phyloP scores from a whole-genome alignment of 164 flowering plant genomes.

The Dillenia suffruticosa region DNA sequence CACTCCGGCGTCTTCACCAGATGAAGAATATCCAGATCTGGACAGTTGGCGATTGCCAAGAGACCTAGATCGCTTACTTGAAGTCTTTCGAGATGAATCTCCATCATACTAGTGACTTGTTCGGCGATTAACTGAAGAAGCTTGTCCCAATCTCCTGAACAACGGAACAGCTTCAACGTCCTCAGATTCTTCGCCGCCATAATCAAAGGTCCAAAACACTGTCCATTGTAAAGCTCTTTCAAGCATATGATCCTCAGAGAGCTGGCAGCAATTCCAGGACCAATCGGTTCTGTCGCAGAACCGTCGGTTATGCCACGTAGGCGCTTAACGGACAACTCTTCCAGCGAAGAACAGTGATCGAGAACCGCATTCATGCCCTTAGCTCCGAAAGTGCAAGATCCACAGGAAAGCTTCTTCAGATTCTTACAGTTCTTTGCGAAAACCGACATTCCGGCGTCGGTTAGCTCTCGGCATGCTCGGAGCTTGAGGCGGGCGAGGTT shows the following conservation, averaged over 20 bases:
- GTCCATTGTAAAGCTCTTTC: slow-evolving; percentile 83
- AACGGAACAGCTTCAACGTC: slow-evolving; percentile 59
- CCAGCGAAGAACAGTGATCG: slow-evolving; percentile 50
- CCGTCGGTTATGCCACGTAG: slow-evolving; percentile 59
- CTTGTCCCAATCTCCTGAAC: slow-evolving; percentile 89
- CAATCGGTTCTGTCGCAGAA: slow-evolving; percentile 41
- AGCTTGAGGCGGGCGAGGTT: slow-evolving; percentile 75
- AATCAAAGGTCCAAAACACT: slow-evolving; percentile 69
- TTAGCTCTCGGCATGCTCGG: slow-evolving; percentile 76
- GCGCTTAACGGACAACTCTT: slow-evolving; percentile 85
- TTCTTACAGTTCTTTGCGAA: slow-evolving; percentile 53
- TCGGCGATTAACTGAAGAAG: slow-evolving; percentile 42
- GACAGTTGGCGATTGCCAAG: slow-evolving; percentile 54
- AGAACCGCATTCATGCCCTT: slow-evolving; percentile 76
- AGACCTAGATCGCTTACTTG: slow-evolving; percentile 85
- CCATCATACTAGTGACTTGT: slow-evolving; percentile 37
- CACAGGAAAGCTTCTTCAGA: slow-evolving; percentile 74
- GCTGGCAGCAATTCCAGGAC: slow-evolving; percentile 46
- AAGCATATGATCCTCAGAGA: slow-evolving; percentile 55
- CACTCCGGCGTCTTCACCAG: slow-evolving; percentile 84
- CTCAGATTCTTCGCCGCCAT: slow-evolving; percentile 54
- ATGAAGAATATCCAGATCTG: slow-evolving; percentile 65
- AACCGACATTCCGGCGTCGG: slow-evolving; percentile 57
- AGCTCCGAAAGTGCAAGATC: slow-evolving; percentile 76
- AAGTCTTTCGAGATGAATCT: slow-evolving; percentile 85